Evolutionary conservation across 1,284 basidiomycete genomes (phyloP), one percentile per base, ranked within the genome.

Genomic region (Austropuccinia psidii): DNA sequence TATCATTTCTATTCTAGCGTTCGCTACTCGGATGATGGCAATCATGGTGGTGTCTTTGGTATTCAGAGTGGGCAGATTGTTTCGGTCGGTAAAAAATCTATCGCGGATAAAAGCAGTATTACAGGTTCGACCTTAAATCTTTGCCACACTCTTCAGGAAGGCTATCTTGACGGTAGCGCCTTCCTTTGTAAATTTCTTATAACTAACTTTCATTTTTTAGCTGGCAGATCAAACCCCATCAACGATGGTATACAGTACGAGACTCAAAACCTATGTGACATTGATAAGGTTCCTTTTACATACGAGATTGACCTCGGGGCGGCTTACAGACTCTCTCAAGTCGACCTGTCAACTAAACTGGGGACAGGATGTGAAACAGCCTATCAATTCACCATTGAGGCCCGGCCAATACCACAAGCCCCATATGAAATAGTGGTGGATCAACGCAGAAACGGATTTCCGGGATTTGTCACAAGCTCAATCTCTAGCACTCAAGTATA

Each of bases 371-470:
- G 62, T 31, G 62, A 65, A 37, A 65, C 62, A n/a, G 45, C 62
- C 13, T 65, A 65, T 37, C 62, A 65, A 50, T 65, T 65, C 62
- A 65, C 62, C 5, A 65, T 65, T 24, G 37, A 33, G 13, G 62
- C 45, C 2, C 27, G 43, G 33, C 17, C 21, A 7, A 50, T 29
- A 49, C 1, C n/a, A 2, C 47, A 21, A 11, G 24, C 33, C 13
- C 45, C 62, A 4, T 65, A 49, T 45, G 11, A 65, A 27, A 31
- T 35, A 13, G 50, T 65, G 5, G 45, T 65, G 3, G 62, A 65
- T 41, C 47, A 65, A 47, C 43, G 62, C 41, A 65, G 50, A 1
- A 65, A 65, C 27, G 50, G 45, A 21, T 11, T 43, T 4, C 45
- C 50, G 4, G 62, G 62, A 19, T 65, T 65, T 50, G 62, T 65